Conservation (phyloP, 2,329 filamentous ascomycete genomes). For the Penicillium sp. region DNA sequence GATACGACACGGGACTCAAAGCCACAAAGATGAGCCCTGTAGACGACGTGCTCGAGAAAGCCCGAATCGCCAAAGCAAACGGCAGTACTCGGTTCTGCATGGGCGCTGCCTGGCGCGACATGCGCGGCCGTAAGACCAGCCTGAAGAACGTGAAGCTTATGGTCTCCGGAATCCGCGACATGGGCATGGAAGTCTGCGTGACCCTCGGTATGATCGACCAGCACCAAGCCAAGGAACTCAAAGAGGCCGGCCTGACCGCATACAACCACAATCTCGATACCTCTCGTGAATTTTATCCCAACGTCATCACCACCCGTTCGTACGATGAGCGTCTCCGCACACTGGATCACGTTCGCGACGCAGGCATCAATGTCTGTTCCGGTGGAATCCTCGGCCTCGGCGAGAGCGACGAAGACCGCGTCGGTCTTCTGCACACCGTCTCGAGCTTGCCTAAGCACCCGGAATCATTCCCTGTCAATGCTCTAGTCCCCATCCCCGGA, state of each 20-base stretch:
- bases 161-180: constrained; percentile 73
- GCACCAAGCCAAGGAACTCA: constrained; percentile 75
- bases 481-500: constrained; percentile 84
- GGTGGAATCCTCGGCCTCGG: constrained; percentile 85
- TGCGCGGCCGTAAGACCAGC: constrained; percentile 82
- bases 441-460: constrained; percentile 77
- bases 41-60: constrained; percentile 75
- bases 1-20: constrained; percentile 73
- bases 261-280: constrained; percentile 97
- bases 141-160: constrained; percentile 82
- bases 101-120: constrained; percentile 91
- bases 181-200: constrained; percentile 92
- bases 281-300: constrained; percentile 82
- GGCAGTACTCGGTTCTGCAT: constrained; percentile 92
- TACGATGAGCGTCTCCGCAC: constrained; percentile 87
- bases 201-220: constrained; percentile 89
- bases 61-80: constrained; percentile 73
- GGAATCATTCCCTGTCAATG: constrained; percentile 88
- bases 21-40: constrained; percentile 77
- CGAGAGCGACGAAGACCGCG: constrained; percentile 73
- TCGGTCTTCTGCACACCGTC: constrained; percentile 80
- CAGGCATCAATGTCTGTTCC: constrained; percentile 85
- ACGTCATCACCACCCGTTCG: constrained; percentile 76
- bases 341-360: constrained; percentile 74
- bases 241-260: constrained; percentile 78